Evolutionary conservation across 106 monocot species (phyloP), one percentile per base, ranked within the genome.

Genomic region (Allium cepa): DNA sequence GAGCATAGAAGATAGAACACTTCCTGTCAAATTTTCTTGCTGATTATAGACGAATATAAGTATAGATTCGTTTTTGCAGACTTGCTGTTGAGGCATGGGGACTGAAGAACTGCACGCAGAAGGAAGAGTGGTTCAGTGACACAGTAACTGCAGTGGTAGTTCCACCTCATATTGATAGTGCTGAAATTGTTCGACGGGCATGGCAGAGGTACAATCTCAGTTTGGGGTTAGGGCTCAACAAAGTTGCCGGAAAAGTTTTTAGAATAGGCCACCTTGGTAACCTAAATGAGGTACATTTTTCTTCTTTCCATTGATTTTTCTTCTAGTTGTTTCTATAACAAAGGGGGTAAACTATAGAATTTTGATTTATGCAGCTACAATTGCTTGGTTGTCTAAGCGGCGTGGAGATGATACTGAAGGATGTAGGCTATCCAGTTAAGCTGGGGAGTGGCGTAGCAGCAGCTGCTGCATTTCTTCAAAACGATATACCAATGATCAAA

Each of bases 81-180:
- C 82, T 90, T 50, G 94, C 94, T 63, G 82, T 94, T 28, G 90
- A 94, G 71, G 94, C 94, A n/a, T 92, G 94, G 94, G 94, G 94
- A 12, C 59, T 94, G 77, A 94, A 90, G 82, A 94, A 94, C 49
- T 94, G 94, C 75, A 87, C 90, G 8, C 90, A 90, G 48, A 83
- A 87, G 65, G 94, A 90, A 64, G 94, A 94, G 71, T 94, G 90
- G 90, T 70, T 72, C 53, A 94, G 94, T 56, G 80, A 94, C 63
- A 94, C 94, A 0, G 94, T 94, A 52, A 94, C 94, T 8, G 94
- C 94, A 27, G 90, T 94, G 27, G 9, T 94, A 9, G 87, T 94
- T 49, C 94, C 94, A 47, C 71, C 84, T 2, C 77, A 84, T 53
- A 83, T 94, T 65, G 85, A 94, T 64, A 94, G 94, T 75, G 28